phyloP scores from a whole-genome alignment of 164 flowering plant species.

The Stephania cephalantha region DNA sequence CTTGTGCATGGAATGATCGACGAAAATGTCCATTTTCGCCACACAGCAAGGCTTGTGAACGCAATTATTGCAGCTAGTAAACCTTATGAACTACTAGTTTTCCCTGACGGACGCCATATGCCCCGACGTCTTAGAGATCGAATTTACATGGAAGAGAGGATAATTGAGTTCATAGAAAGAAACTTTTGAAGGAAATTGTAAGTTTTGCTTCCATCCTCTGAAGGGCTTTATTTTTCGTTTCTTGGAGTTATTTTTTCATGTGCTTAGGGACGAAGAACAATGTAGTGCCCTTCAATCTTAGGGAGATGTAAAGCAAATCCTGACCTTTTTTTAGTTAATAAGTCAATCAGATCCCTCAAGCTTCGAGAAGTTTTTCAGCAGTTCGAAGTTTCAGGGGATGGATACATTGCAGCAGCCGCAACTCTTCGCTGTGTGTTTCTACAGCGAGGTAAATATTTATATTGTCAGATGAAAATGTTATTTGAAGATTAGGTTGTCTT shows the following conservation, averaged over 20 bases:
- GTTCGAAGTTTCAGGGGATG: not conserved
- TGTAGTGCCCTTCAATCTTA: not conserved
- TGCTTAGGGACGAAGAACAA: not conserved
- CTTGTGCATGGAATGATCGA: slow-evolving; percentile 96
- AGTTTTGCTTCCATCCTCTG: not conserved
- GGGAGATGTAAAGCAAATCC: not conserved
- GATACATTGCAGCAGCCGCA: not conserved
- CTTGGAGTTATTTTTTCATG: not conserved
- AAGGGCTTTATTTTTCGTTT: not conserved
- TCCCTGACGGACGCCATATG: slow-evolving; percentile 88
- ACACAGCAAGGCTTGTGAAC: slow-evolving; percentile 89
- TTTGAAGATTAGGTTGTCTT: too few species aligned
- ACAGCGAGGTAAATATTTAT: not conserved
- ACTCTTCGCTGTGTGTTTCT: too few species aligned
- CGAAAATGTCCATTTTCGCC: slow-evolving; percentile 93
- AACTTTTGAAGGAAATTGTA: slow-evolving; percentile 34
- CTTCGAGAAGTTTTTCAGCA: not conserved
- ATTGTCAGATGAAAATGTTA: too few species aligned
- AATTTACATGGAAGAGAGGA: slow-evolving; percentile 88
- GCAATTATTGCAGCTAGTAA: slow-evolving; percentile 65
- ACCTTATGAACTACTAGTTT: slow-evolving; percentile 67
- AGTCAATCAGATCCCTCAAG: not conserved
- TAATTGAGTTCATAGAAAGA: slow-evolving; percentile 76
- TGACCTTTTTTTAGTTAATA: not conserved
- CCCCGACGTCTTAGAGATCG: slow-evolving; percentile 64